Evolutionary conservation across 2,329 filamentous ascomycete species (phyloP), one percentile per base, ranked within the genome.

Genomic region (Paramyrothecium sp.): DNA sequence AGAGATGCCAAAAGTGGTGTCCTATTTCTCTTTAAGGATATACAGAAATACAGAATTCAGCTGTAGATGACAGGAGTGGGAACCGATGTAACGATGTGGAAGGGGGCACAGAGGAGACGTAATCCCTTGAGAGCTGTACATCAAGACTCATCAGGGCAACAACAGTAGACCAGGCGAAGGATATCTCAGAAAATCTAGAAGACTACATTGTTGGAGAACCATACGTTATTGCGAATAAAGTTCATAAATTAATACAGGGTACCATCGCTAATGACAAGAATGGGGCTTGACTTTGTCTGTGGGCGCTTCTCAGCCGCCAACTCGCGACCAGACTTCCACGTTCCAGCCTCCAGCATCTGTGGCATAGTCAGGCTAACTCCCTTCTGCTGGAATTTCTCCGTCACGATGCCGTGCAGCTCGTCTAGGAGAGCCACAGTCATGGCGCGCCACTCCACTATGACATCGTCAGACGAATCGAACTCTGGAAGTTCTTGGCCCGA

Each of bases 281-380:
- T 93, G 13, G 91, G 91, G 55, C 90, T 90, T 62, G 91, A 89
- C 75, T 89, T 91, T 13, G 90, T 94, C 66, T 90, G 89, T 17
- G 91, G 91, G 57, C 91, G 81, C 49, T 84, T 88, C 56, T 92
- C 86, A 69, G 92, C 90, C 53, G 91, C 91, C 66, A 94, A 80
- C 75, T 94, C 91, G 71, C 91, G 82, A 56, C 91, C 90, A 63
- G 89, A 89, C 60, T 84, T 84, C 81, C 81, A 84, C 2, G 77
- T 79, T 0, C 81, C 81, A 5, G 81, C 81, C 56, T 84, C 81
- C 1, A 84, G 62, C 61, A 83, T 68, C 65, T 84, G 81, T 1
- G 80, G 74, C 68, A 84, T 72, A 46, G 65, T 77, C 54, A 84
- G 54, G 33, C 69, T 59, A 4, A 75, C 64, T 2, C 73, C 70